phyloP scores from a whole-genome alignment of 495 filamentous ascomycete genomes.

The Podospora conica region DNA sequence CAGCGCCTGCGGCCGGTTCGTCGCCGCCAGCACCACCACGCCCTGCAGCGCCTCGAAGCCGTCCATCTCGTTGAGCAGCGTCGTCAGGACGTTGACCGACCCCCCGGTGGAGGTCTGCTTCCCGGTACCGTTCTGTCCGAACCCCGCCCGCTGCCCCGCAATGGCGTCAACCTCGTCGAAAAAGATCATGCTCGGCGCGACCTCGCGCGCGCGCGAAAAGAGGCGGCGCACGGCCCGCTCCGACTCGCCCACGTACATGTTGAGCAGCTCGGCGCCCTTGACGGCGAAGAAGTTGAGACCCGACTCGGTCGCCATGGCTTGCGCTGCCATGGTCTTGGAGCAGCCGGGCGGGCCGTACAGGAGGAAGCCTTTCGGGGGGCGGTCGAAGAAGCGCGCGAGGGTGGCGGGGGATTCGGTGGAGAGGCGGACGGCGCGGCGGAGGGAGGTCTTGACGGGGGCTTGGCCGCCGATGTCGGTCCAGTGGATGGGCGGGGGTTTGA shows the following conservation, averaged over 20 bases:
- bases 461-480: conserved; percentile 93
- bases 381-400: conserved; percentile 44
- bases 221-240: conserved; percentile 83
- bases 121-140: conserved; percentile 14
- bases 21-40: conserved; percentile 89
- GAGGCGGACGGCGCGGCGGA: conserved; percentile 31
- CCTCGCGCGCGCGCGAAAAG: conserved; percentile 80
- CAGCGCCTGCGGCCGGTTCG: conserved; percentile 82
- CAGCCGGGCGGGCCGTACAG: conserved; percentile 94
- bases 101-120: conserved; percentile 31
- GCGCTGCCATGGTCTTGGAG: conserved; percentile 90
- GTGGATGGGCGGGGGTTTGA: conserved; percentile 77
- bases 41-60: conserved; percentile 80
- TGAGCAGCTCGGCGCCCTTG: conserved; percentile 91
- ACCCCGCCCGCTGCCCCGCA: conserved; percentile 59
- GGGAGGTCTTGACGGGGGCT: conserved; percentile 63
- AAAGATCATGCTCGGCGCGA: conserved; percentile 90
- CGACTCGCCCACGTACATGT: conserved; percentile 97
- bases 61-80: conserved; percentile 92
- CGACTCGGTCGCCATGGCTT: conserved; percentile 86
- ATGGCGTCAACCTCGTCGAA: conserved; percentile 98
- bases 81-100: conserved; percentile 84
- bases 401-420: conserved; percentile 46
- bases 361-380: conserved; percentile 71
- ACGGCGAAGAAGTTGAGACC: conserved; percentile 93